These are phyloP conservation scores for Trichosporon inkin DNA, from an alignment of 1,284 basidiomycete genomes.

Conservation along the genomic window DNA sequence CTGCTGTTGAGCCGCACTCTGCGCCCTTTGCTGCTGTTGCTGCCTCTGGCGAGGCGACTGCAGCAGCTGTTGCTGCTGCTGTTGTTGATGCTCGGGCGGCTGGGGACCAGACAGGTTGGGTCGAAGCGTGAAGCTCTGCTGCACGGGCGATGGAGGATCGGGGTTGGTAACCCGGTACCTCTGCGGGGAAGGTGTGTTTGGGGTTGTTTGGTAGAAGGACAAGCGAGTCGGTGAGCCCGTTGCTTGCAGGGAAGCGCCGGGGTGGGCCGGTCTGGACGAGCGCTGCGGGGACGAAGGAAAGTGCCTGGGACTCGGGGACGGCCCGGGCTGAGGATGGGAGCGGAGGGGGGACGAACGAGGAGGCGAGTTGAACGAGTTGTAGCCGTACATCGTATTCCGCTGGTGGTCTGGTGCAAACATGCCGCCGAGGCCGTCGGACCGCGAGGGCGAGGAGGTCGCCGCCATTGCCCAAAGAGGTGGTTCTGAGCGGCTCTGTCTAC, in stretches of 20 bases:
- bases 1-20: neutral
- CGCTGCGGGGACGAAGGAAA: neutral
- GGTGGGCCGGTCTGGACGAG: neutral
- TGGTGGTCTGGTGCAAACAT: neutral
- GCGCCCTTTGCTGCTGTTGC: neutral
- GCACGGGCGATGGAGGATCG: neutral
- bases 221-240: neutral
- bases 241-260: neutral
- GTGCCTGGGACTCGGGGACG: neutral
- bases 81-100: neutral
- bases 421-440: constrained; percentile 3
- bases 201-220: constrained; percentile 2
- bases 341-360: neutral
- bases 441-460: constrained; percentile 1
- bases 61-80: neutral
- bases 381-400: neutral
- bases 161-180: constrained; percentile 2
- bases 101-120: neutral
- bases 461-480: neutral
- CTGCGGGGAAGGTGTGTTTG: neutral
- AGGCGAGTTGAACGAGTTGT: neutral
- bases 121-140: neutral
- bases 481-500: neutral
- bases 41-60: neutral
- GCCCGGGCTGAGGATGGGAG: neutral